Conservation (phyloP, 1,139 yeast genomes). For the Nakaseomyces nivariensis region DNA sequence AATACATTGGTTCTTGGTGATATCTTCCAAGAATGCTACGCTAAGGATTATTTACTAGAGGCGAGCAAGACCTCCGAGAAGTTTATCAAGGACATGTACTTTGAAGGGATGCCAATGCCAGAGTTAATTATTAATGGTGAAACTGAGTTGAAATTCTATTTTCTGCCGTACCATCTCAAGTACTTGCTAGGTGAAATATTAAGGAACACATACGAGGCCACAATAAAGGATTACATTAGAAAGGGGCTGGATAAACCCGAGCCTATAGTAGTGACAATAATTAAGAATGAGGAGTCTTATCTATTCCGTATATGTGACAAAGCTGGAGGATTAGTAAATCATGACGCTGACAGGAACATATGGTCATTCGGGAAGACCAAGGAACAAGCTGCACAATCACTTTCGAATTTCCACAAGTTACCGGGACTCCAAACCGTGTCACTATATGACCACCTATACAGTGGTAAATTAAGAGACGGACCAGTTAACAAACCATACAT, state of each 20-base stretch:
- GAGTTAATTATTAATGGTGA: slow-evolving; percentile 62
- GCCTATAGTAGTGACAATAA: slow-evolving; percentile 65
- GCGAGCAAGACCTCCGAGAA: slow-evolving; percentile 40
- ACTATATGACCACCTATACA: slow-evolving; percentile 24
- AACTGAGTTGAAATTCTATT: slow-evolving; percentile 55
- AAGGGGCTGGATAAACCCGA: slow-evolving; percentile 29
- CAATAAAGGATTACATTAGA: slow-evolving; percentile 39
- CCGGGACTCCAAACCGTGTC: slow-evolving; percentile 42
- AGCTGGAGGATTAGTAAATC: slow-evolving; percentile 61
- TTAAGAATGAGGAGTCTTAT: slow-evolving; percentile 56
- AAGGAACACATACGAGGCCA: slow-evolving; percentile 76
- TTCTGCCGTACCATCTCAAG: slow-evolving; percentile 76
- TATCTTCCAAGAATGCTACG: slow-evolving; percentile 69
- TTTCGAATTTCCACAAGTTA: slow-evolving; percentile 55
- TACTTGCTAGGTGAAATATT: slow-evolving; percentile 79
- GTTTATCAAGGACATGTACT: slow-evolving; percentile 40
- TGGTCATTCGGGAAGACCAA: slow-evolving; percentile 82
- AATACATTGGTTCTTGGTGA: slow-evolving; percentile 62
- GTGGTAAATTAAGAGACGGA: slow-evolving; percentile 3
- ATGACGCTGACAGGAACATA: slow-evolving; percentile 34
- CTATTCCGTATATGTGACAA: slow-evolving; percentile 75
- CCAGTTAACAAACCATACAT: slow-evolving; percentile 12
- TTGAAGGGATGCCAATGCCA: slow-evolving; percentile 55
- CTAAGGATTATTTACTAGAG: slow-evolving; percentile 48
- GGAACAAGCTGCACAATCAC: slow-evolving; percentile 43